phyloP scores from a whole-genome alignment of 2,329 filamentous ascomycete genomes.

The Zasmidium citrigriseum region DNA sequence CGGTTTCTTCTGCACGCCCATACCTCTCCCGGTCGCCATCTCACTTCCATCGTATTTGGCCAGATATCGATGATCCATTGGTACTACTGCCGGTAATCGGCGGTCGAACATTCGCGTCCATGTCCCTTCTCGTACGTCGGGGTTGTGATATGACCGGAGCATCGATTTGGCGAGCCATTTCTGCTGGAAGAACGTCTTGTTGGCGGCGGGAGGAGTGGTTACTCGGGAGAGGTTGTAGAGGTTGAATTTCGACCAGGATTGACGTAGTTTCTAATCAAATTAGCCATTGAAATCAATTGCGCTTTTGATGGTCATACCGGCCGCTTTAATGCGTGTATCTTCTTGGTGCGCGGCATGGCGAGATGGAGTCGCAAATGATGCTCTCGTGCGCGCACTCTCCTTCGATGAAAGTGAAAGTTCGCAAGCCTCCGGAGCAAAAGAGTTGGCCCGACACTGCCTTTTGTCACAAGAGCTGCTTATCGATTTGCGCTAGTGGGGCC shows the following conservation, averaged over 20 bases:
- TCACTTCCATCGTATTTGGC: constrained; percentile 80
- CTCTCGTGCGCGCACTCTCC: neutral
- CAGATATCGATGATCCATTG: constrained; percentile 80
- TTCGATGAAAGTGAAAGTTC: too few species aligned
- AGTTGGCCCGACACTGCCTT: too few species aligned
- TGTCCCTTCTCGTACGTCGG: constrained; percentile 87
- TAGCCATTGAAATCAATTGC: constrained; percentile 5
- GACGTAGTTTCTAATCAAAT: constrained; percentile 74
- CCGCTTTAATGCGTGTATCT: constrained; percentile 60
- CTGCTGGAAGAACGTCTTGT: constrained; percentile 88
- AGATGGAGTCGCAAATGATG: neutral
- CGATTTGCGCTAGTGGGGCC: neutral
- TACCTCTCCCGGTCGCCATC: constrained; percentile 79
- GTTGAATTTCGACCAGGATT: constrained; percentile 98
- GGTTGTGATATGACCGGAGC: constrained; percentile 87
- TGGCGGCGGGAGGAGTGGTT: constrained; percentile 45
- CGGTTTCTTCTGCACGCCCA: constrained; percentile 56
- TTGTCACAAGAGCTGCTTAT: neutral
- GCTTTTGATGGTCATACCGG: constrained; percentile 15
- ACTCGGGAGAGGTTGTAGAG: constrained; percentile 79
- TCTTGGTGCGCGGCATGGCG: constrained; percentile 50
- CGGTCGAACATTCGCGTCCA: constrained; percentile 93
- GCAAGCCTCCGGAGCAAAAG: too few species aligned
- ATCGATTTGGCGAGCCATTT: constrained; percentile 92
- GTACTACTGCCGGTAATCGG: constrained; percentile 76